A percentile compares a stretch with the other conserved stretches of the same genome.
phyloP scores from a whole-genome alignment of 1,284 basidiomycete species.

The Puccinia novopanici region DNA sequence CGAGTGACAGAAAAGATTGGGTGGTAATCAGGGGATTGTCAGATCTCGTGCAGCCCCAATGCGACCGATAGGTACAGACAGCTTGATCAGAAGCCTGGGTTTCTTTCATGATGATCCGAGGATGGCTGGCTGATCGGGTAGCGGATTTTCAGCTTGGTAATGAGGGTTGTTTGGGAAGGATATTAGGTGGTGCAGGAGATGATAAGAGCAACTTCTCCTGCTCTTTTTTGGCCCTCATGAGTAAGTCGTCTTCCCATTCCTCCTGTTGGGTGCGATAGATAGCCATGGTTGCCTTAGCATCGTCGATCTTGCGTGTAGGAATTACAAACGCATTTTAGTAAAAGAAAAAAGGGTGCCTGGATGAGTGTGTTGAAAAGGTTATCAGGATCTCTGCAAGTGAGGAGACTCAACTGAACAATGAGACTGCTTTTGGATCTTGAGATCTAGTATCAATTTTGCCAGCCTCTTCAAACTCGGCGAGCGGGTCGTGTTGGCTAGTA shows the following conservation, averaged over 20 bases:
- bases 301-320: constrained; percentile 69
- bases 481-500: constrained; percentile 65
- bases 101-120: too few relatives aligned
- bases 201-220: background rate
- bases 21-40: too few relatives aligned
- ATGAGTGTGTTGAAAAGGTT: background rate
- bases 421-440: constrained; percentile 82
- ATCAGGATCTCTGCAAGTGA: background rate
- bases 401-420: constrained; percentile 73
- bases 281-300: constrained; percentile 94
- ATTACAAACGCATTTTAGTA: background rate
- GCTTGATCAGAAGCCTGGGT: too few relatives aligned
- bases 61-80: too few relatives aligned
- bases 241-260: constrained; percentile 70
- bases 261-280: constrained; percentile 80
- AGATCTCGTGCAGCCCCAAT: too few relatives aligned
- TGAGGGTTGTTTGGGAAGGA: constrained; percentile 7
- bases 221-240: background rate
- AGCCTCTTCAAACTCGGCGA: constrained; percentile 76
- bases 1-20: too few relatives aligned
- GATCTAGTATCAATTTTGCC: constrained; percentile 75
- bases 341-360: background rate
- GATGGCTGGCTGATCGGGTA: background rate
- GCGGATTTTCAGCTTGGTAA: background rate
- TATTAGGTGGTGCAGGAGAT: background rate